Conservation (phyloP, 495 filamentous ascomycete species). For the Trichocladium uniseriatum region DNA sequence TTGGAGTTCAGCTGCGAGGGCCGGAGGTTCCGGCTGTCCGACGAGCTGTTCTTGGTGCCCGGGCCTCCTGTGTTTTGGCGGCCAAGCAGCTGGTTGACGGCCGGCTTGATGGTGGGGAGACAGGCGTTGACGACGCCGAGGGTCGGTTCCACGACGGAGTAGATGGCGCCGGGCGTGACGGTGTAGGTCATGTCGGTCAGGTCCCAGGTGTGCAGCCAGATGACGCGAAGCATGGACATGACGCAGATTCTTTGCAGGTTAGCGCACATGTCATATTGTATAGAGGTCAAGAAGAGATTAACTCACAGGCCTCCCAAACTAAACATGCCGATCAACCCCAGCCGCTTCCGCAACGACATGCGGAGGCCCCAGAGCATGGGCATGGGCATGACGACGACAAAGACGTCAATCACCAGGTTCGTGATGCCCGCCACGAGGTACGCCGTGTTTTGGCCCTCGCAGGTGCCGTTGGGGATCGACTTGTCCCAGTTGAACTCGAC, state of each 20-base stretch:
- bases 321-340: conserved; percentile 18
- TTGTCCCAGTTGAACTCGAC: conserved; percentile 23
- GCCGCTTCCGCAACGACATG: conserved; percentile 18
- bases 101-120: conserved; percentile 7
- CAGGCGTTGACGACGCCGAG: conserved; percentile 22
- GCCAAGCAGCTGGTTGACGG: too few relatives aligned
- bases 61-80: too few relatives aligned
- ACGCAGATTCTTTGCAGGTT: conserved; percentile 17
- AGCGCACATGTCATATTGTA: too few relatives aligned
- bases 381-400: conserved; percentile 23
- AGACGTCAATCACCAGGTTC: conserved; percentile 23
- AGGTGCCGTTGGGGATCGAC: conserved; percentile 20
- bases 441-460: conserved; percentile 18
- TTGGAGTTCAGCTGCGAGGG: too few relatives aligned
- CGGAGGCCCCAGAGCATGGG: conserved; percentile 20
- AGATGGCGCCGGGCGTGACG: conserved; percentile 16
- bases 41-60: too few relatives aligned
- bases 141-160: conserved; percentile 22
- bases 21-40: too few relatives aligned
- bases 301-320: conserved; percentile 24
- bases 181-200: conserved; percentile 21
- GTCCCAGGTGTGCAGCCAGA: conserved; percentile 18
- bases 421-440: conserved; percentile 20
- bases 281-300: neutral
- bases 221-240: conserved; percentile 17